Evolutionary conservation across 345 rosid genomes (phyloP).

Genomic region (Sisymbrium irio): DNA sequence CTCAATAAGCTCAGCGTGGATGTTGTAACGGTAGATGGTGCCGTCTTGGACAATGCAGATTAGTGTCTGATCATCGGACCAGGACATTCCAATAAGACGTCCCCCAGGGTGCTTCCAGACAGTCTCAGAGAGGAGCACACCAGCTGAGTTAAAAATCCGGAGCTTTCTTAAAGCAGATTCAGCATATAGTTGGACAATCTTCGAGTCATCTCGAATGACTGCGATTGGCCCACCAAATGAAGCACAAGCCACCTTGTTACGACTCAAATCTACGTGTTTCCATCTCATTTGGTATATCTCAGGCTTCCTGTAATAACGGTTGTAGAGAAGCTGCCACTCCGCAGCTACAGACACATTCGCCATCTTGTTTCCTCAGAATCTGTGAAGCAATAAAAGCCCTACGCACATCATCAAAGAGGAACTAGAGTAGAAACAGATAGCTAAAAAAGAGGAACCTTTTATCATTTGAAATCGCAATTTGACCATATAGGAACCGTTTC

Average conservation of each 20-base stretch:
- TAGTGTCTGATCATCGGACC: slow-evolving; percentile 90
- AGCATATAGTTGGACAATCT: slow-evolving; percentile 94
- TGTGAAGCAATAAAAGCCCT: background rate
- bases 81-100: slow-evolving; percentile 83
- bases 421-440: background rate
- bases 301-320: slow-evolving; percentile 85
- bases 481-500: background rate
- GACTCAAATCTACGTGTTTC: slow-evolving; percentile 81
- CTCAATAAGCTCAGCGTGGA: slow-evolving; percentile 70
- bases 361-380: slow-evolving; percentile 38
- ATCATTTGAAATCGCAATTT: background rate
- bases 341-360: slow-evolving; percentile 93
- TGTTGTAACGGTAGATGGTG: slow-evolving; percentile 74
- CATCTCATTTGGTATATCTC: slow-evolving; percentile 85
- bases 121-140: slow-evolving; percentile 69
- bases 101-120: slow-evolving; percentile 96
- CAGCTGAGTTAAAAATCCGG: slow-evolving; percentile 92
- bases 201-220: slow-evolving; percentile 92
- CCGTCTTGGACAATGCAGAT: slow-evolving; percentile 89
- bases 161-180: slow-evolving; percentile 97
- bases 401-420: background rate
- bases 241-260: slow-evolving; percentile 93
- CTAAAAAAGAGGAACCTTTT: background rate
- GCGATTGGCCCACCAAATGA: slow-evolving; percentile 94
- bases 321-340: slow-evolving; percentile 91